These are phyloP conservation scores for Mallotus nudiflorus DNA, from an alignment of 345 rosid species.

Conservation along the genomic window DNA sequence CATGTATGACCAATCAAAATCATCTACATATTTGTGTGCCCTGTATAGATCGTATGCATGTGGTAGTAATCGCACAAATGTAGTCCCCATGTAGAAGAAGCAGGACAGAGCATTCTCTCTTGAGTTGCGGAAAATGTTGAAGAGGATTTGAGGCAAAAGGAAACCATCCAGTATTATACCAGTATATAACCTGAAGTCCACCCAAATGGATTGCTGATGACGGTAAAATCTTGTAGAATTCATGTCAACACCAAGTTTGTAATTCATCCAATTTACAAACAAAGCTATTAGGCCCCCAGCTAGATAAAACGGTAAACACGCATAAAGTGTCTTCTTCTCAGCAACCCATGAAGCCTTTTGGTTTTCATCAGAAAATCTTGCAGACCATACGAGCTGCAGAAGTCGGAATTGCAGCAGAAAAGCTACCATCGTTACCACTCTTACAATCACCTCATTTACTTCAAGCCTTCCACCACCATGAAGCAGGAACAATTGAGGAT, in stretches of 20 bases:
- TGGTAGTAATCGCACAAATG: conserved; percentile 21
- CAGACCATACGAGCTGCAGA: conserved; percentile 22
- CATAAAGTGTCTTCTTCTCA: conserved; percentile 25
- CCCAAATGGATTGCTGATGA: conserved; percentile 15
- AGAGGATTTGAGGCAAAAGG: conserved; percentile 31
- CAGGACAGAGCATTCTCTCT: conserved; percentile 18
- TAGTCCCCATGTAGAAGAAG: conserved; percentile 26
- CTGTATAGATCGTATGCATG: conserved; percentile 28
- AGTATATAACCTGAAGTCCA: conserved; percentile 22
- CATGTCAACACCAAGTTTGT: background rate
- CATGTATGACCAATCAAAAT: conserved; percentile 29
- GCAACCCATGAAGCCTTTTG: conserved; percentile 25
- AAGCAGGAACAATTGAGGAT: background rate
- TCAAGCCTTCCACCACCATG: conserved; percentile 19
- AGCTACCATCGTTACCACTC: conserved; percentile 22
- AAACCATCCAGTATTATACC: conserved; percentile 30
- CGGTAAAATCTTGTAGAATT: background rate
- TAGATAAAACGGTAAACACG: conserved; percentile 18
- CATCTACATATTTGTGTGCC: conserved; percentile 9
- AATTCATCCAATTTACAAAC: conserved; percentile 14
- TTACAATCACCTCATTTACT: conserved; percentile 27
- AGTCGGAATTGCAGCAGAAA: conserved; percentile 30
- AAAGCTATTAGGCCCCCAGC: conserved; percentile 20
- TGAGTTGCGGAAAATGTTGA: conserved; percentile 27
- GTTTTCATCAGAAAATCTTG: conserved; percentile 10